Conservation (phyloP, 768 basidiomycete species). For the Cystoderma amianthinum region DNA sequence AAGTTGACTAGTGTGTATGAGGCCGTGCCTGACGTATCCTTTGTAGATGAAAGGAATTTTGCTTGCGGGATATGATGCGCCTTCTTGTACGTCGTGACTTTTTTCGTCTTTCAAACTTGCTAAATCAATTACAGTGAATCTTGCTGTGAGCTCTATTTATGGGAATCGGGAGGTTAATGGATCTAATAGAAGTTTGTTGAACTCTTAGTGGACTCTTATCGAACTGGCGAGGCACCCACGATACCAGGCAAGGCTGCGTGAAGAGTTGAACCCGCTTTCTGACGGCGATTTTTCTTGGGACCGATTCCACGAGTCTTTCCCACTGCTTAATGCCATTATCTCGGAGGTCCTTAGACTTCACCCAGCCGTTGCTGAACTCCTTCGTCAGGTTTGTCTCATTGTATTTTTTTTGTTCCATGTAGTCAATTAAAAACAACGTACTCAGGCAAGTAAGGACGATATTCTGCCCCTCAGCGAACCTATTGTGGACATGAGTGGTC, state of each 20-base stretch:
- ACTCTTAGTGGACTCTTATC: slow-evolving; percentile 16
- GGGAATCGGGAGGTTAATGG: too few relatives aligned
- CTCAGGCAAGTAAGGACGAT: slow-evolving; percentile 1
- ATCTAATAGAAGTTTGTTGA: too few relatives aligned
- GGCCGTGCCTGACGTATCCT: too few relatives aligned
- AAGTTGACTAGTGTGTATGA: too few relatives aligned
- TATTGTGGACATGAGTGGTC: not conserved
- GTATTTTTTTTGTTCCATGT: not conserved
- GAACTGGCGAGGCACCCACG: slow-evolving; percentile 13
- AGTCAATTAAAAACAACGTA: not conserved
- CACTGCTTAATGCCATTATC: slow-evolving; percentile 34
- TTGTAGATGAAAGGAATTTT: slow-evolving; percentile 14
- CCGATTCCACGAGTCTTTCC: slow-evolving; percentile 22
- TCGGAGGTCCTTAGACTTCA: slow-evolving; percentile 31
- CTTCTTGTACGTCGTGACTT: slow-evolving; percentile 10
- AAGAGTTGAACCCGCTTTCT: slow-evolving; percentile 9
- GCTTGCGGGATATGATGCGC: slow-evolving; percentile 11
- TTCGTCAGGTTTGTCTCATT: slow-evolving; percentile 17
- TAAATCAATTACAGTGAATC: too few relatives aligned
- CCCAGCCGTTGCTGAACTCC: slow-evolving; percentile 19
- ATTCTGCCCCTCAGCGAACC: not conserved
- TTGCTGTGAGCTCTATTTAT: too few relatives aligned
- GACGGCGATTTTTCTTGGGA: slow-evolving; percentile 29
- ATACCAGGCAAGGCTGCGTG: slow-evolving; percentile 10
- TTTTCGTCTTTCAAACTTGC: too few relatives aligned